Percentiles rank a stretch among this genome's conserved stretches.
Conservation (phyloP, 805 yeast species). For the Starmerella geochares region DNA sequence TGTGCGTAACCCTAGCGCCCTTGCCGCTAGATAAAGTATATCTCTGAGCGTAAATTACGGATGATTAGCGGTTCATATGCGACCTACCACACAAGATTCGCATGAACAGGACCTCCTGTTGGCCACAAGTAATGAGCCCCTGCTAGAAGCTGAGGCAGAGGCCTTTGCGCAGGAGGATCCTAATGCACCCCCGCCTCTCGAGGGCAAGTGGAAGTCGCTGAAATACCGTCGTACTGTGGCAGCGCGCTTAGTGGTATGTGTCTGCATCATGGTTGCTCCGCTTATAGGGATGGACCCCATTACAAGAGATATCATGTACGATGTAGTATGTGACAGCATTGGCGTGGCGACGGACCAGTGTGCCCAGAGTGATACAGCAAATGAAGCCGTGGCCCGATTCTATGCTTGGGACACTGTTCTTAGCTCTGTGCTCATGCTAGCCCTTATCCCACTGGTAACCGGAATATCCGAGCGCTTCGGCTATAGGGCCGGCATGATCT, state of each 20-base stretch:
- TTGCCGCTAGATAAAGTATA: neutral
- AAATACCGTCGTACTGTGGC: neutral
- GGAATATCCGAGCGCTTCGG: conserved; percentile 2
- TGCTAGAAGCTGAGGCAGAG: neutral
- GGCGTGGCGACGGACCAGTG: neutral
- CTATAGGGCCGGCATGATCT: neutral
- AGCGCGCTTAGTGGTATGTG: neutral
- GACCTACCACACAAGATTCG: neutral
- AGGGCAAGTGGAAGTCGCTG: conserved; percentile 2
- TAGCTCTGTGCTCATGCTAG: neutral
- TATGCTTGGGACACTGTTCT: neutral
- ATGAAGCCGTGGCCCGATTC: neutral
- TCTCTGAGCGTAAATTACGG: neutral
- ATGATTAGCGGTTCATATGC: neutral
- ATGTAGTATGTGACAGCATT: neutral
- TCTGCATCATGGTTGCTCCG: neutral
- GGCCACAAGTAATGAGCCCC: neutral
- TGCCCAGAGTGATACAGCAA: neutral
- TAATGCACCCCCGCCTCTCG: neutral
- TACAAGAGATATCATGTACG: neutral
- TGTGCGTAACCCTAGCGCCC: neutral
- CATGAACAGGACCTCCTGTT: neutral
- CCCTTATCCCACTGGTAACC: neutral
- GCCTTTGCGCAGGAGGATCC: neutral
- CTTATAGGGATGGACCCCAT: neutral